These are phyloP conservation scores for Hypoxylon cercidicola DNA, from an alignment of 495 filamentous ascomycete species.

Conservation along the genomic window DNA sequence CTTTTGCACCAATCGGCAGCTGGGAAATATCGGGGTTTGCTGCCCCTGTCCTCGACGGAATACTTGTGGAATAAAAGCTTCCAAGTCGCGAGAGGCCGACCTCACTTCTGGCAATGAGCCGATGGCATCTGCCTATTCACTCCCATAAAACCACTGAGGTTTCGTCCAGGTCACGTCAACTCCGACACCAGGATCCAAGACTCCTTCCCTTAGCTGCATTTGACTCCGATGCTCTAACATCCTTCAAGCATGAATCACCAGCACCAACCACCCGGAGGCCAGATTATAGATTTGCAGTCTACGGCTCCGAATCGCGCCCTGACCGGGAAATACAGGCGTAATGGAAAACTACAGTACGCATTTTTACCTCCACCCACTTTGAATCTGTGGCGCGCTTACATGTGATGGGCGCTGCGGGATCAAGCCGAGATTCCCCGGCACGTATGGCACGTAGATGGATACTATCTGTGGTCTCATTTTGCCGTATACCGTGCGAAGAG, in stretches of 20 bases:
- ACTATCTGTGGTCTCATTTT: not conserved
- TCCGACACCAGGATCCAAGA: slow-evolving; percentile 7
- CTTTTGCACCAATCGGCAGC: slow-evolving; percentile 19
- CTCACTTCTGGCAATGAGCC: not conserved
- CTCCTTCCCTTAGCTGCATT: no score
- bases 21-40: slow-evolving; percentile 21
- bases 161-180: not conserved
- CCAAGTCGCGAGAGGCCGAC: not conserved
- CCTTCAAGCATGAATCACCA: slow-evolving; percentile 34
- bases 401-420: slow-evolving; percentile 10
- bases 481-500: slow-evolving; percentile 9
- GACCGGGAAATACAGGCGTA: slow-evolving; percentile 44
- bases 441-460: slow-evolving; percentile 12
- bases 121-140: not conserved
- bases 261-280: slow-evolving; percentile 38
- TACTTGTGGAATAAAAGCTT: not conserved
- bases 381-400: slow-evolving; percentile 28
- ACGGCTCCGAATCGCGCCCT: slow-evolving; percentile 26
- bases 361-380: slow-evolving; percentile 5
- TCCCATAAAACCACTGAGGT: not conserved
- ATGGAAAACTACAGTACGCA: slow-evolving; percentile 48
- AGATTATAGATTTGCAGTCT: slow-evolving; percentile 46
- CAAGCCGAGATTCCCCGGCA: slow-evolving; percentile 13
- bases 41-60: not conserved
- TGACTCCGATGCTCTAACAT: slow-evolving; percentile 11